Evolutionary conservation across 768 basidiomycete genomes (phyloP).

Genomic region (Auricularia sp.): DNA sequence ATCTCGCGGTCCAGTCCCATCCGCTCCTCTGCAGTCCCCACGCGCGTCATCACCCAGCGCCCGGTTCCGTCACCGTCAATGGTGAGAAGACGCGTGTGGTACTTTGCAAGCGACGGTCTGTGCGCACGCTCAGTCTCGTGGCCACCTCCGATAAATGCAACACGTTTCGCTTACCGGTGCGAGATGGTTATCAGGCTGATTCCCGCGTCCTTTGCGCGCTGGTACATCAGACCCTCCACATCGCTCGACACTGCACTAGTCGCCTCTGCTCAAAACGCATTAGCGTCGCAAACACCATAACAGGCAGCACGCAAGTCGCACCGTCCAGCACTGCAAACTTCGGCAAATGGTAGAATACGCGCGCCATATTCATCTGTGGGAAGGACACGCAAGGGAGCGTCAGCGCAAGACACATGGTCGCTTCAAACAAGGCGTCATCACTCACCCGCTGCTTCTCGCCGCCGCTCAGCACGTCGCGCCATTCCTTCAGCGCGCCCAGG

Average conservation of each 20-base stretch:
- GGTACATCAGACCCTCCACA: conserved; percentile 93
- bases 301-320: conserved; percentile 18
- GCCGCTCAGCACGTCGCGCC: conserved; percentile 91
- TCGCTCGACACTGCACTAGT: conserved; percentile 94
- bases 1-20: conserved; percentile 74
- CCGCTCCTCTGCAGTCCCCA: conserved; percentile 65
- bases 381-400: not conserved
- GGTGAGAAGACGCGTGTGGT: conserved; percentile 80
- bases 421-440: not conserved
- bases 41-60: conserved; percentile 57
- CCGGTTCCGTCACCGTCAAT: conserved; percentile 63
- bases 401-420: not conserved
- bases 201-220: conserved; percentile 76
- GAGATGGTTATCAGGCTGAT: conserved; percentile 93
- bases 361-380: conserved; percentile 73
- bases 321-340: conserved; percentile 80
- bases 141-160: not conserved
- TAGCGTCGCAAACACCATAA: not conserved
- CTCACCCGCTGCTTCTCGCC: conserved; percentile 90
- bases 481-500: conserved; percentile 83
- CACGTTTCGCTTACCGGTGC: conserved; percentile 42
- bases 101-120: conserved; percentile 77
- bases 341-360: conserved; percentile 84
- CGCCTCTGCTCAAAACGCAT: conserved; percentile 48
- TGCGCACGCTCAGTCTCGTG: not conserved